phyloP scores from a whole-genome alignment of 805 yeast species.

The Metschnikowia anglica region DNA sequence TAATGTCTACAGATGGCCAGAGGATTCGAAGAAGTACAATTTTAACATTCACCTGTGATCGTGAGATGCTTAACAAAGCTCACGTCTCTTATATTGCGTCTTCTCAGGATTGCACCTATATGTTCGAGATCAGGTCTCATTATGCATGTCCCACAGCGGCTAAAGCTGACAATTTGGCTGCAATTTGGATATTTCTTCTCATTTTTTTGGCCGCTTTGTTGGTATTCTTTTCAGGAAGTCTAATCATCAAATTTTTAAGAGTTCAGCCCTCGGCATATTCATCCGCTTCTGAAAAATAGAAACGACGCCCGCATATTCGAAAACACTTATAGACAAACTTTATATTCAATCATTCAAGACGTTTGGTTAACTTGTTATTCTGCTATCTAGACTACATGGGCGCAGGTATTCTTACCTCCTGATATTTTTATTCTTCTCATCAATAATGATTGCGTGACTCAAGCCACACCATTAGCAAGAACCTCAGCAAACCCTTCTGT shows the following conservation, averaged over 20 bases:
- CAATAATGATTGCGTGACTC: background rate
- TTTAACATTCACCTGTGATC: constrained; percentile 74
- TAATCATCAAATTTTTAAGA: constrained; percentile 27
- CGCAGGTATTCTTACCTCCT: background rate
- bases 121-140: constrained; percentile 80
- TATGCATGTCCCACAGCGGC: constrained; percentile 77
- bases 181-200: constrained; percentile 54
- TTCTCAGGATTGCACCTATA: constrained; percentile 72
- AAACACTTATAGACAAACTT: background rate
- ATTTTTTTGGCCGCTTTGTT: constrained; percentile 46
- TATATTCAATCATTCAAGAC: background rate
- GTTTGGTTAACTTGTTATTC: no score
- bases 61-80: constrained; percentile 66
- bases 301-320: background rate
- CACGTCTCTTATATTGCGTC: constrained; percentile 68
- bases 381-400: background rate
- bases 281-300: constrained; percentile 1
- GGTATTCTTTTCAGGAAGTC: constrained; percentile 41
- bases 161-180: constrained; percentile 23
- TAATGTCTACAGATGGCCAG: constrained; percentile 43
- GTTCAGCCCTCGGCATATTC: constrained; percentile 9
- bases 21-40: constrained; percentile 60
- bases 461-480: constrained; percentile 14
- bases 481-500: constrained; percentile 31
- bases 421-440: background rate